Conservation (phyloP, 2,329 filamentous ascomycete species). For the Lomentospora prolificans region DNA sequence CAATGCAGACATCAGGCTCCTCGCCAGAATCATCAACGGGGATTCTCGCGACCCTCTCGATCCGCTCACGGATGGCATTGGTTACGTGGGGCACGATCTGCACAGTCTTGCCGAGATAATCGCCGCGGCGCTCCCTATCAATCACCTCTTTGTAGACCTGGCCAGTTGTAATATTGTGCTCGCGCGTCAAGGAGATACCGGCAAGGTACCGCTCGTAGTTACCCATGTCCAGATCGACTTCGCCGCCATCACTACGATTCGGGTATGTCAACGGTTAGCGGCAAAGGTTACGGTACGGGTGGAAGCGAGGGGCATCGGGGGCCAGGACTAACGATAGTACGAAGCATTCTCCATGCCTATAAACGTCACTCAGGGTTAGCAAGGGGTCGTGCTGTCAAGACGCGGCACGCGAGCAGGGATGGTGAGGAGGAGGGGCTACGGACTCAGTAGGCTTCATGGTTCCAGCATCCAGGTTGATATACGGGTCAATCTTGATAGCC, state of each 20-base stretch:
- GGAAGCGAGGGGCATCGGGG: not conserved
- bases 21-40: constrained; percentile 77
- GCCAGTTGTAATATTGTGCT: constrained; percentile 95
- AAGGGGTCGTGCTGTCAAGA: not conserved
- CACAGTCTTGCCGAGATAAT: constrained; percentile 82
- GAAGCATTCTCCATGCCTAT: constrained; percentile 77
- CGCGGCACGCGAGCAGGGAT: not conserved
- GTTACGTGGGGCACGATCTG: constrained; percentile 92
- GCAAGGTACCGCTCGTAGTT: constrained; percentile 49
- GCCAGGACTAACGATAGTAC: constrained; percentile 31
- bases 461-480: constrained; percentile 29
- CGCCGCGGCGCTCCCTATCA: constrained; percentile 53
- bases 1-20: constrained; percentile 86
- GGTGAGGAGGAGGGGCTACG: constrained; percentile 7
- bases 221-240: constrained; percentile 44
- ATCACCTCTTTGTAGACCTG: constrained; percentile 92
- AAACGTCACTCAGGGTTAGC: not conserved
- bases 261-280: not conserved
- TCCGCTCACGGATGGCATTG: constrained; percentile 86
- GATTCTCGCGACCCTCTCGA: constrained; percentile 73
- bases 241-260: constrained; percentile 48
- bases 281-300: not conserved
- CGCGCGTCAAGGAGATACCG: constrained; percentile 67
- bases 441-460: constrained; percentile 28
- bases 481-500: constrained; percentile 40